These are phyloP conservation scores for Psophocarpus tetragonolobus DNA, from an alignment of 306 rosid genomes.

Conservation along the genomic window DNA sequence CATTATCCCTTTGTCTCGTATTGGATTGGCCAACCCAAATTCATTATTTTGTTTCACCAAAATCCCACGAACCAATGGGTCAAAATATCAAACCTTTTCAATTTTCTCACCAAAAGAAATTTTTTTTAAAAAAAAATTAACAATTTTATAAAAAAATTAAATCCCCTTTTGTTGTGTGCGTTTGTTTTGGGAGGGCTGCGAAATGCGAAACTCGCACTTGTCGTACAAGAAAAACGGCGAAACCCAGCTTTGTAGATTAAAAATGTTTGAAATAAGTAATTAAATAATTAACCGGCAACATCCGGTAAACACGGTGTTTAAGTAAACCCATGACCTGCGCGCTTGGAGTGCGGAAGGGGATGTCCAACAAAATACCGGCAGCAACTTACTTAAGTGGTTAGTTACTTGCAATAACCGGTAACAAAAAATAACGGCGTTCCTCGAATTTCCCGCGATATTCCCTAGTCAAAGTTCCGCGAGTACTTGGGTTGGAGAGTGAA, in stretches of 20 bases:
- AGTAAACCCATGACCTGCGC: constrained; percentile 41
- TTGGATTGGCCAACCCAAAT: constrained; percentile 36
- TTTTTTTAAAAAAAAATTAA: neutral
- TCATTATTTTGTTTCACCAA: constrained; percentile 20
- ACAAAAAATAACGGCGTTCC: constrained; percentile 43
- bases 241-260: constrained; percentile 16
- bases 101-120: neutral
- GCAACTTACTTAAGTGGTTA: constrained; percentile 30
- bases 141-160: neutral
- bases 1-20: constrained; percentile 28
- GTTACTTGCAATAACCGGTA: constrained; percentile 49
- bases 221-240: constrained; percentile 51
- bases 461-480: constrained; percentile 43
- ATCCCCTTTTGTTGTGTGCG: neutral
- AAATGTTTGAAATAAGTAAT: neutral
- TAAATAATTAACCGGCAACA: constrained; percentile 57
- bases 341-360: constrained; percentile 45
- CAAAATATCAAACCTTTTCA: constrained; percentile 1
- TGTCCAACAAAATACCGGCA: constrained; percentile 67
- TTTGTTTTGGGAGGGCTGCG: neutral
- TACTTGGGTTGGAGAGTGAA: constrained; percentile 21
- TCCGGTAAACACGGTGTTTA: constrained; percentile 63
- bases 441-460: constrained; percentile 26
- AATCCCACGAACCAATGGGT: constrained; percentile 24
- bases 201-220: constrained; percentile 19